Evolutionary conservation across 768 basidiomycete genomes (phyloP), one percentile per base, ranked within the genome.

Genomic region (Mycena galopus): DNA sequence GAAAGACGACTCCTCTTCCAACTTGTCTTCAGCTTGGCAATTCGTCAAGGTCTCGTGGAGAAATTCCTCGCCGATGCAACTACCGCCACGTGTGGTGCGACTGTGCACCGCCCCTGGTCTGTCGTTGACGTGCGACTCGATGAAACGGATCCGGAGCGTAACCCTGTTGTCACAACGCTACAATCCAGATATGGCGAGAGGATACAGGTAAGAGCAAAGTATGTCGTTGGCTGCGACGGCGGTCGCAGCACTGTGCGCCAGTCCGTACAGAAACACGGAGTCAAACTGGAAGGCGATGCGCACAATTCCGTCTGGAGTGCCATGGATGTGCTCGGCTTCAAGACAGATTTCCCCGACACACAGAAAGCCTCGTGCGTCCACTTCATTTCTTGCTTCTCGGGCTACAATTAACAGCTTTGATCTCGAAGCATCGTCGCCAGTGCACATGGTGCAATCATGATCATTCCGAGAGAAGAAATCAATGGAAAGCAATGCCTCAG

Each of bases 1-100:
- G 25, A 9, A 27, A 30, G 21, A 27, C 4, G 3, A 61, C 14
- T 8, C 23, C 11, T 56, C 21, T 33, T 21, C 30, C 21, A 1
- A 21, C 32, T 14, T 4, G 23, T 32, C 7, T 42, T 32, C n/a
- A 70, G 69, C 10, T 42, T 70, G 10, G 17, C 42, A n/a, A 58
- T 64, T 11, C 61, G 61, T 4, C 69, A 70, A 51, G 69, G 69
- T n/a, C 62, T 70, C 56, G 44, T 64, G 9, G 69, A 70, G 44
- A 70, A 32, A 37, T 58, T 64, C 10, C 53, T 70, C 16, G 21
- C 42, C 12, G 69, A 70, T 10, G 69, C 27, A 16, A 64, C 47
- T 17, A 50, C 53, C 12, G 62, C 30, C 11, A 23, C 23, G 7
- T 56, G 30, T 17, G 68, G 61, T 30, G 68, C 25, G 25, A 56